Conservation (phyloP, 495 filamentous ascomycete genomes). For the Beverwykella pulmonaria region DNA sequence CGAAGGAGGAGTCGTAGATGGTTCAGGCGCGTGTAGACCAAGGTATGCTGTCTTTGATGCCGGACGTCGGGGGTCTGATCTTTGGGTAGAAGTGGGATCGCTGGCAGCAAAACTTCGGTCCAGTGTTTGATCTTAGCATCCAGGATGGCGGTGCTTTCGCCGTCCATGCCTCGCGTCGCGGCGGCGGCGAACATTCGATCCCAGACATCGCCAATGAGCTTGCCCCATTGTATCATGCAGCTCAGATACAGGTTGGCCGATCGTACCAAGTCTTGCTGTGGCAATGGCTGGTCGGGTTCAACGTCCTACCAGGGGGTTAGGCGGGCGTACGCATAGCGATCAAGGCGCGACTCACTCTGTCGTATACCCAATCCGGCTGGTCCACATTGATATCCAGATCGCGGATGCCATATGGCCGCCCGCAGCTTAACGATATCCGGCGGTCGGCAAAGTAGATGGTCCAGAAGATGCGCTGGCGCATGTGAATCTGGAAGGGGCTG, state of each 20-base stretch:
- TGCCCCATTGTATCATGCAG: slow-evolving; percentile 22
- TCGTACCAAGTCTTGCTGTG: slow-evolving; percentile 2
- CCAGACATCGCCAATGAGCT: slow-evolving; percentile 23
- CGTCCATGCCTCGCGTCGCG: background rate
- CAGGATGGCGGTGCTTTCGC: slow-evolving; percentile 5
- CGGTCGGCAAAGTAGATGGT: slow-evolving; percentile 26
- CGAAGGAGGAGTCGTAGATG: slow-evolving; percentile 18
- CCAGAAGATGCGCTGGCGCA: slow-evolving; percentile 37
- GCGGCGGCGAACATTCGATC: slow-evolving; percentile 23
- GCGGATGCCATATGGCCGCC: slow-evolving; percentile 27
- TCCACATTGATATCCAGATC: slow-evolving; percentile 28
- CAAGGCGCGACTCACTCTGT: slow-evolving; percentile 6
- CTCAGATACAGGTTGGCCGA: slow-evolving; percentile 15
- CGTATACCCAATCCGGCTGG: slow-evolving; percentile 13
- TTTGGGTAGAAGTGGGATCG: slow-evolving; percentile 1
- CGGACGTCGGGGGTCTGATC: background rate
- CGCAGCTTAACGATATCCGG: slow-evolving; percentile 33
- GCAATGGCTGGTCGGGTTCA: slow-evolving; percentile 11
- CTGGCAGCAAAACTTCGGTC: slow-evolving; percentile 2
- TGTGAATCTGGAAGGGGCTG: slow-evolving; percentile 15
- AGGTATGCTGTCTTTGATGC: slow-evolving; percentile 12
- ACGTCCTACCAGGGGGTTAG: no score
- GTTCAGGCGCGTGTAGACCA: slow-evolving; percentile 20
- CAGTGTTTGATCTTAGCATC: slow-evolving; percentile 24
- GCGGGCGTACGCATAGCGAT: no score